Evolutionary conservation across 345 rosid genomes (phyloP).

Genomic region (Mallotus nudiflorus): DNA sequence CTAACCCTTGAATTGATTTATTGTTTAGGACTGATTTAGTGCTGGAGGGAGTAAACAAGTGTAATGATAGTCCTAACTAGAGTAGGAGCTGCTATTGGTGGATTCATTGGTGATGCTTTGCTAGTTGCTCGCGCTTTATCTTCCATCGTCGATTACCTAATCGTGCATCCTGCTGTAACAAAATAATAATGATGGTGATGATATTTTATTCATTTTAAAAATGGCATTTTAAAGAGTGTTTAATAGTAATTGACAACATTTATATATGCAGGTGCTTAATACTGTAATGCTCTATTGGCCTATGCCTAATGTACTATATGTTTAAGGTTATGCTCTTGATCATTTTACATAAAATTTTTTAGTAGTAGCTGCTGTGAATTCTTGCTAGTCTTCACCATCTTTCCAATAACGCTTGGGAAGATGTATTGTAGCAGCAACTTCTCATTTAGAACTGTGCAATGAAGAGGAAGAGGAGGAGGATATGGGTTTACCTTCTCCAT

Average conservation of each 20-base stretch:
- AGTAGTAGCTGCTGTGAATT: too few relatives aligned
- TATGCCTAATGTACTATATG: conserved; percentile 57
- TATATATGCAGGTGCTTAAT: conserved; percentile 57
- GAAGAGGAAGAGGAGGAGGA: too few relatives aligned
- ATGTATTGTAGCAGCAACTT: too few relatives aligned
- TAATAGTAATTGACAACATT: too few relatives aligned
- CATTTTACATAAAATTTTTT: conserved; percentile 53
- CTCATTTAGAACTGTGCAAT: too few relatives aligned
- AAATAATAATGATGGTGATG: too few relatives aligned
- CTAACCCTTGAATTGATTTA: not conserved
- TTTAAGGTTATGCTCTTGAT: conserved; percentile 70
- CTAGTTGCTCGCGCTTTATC: conserved; percentile 59
- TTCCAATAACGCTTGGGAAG: too few relatives aligned
- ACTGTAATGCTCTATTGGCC: conserved; percentile 69
- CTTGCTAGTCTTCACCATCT: too few relatives aligned
- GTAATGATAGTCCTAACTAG: conserved; percentile 67
- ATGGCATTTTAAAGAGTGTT: too few relatives aligned
- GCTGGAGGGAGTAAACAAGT: conserved; percentile 55
- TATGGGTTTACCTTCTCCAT: too few relatives aligned
- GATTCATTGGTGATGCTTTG: conserved; percentile 64
- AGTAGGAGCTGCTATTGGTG: conserved; percentile 60
- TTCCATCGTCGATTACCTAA: conserved; percentile 63
- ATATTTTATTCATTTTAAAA: too few relatives aligned
- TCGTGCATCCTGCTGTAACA: conserved; percentile 58
- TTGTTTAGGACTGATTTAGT: conserved; percentile 30